A percentile compares a stretch with the other conserved stretches of the same genome.
Evolutionary conservation across 2,329 filamentous ascomycete species (phyloP).

Genomic region (Aspergillus quadrilineatus): DNA sequence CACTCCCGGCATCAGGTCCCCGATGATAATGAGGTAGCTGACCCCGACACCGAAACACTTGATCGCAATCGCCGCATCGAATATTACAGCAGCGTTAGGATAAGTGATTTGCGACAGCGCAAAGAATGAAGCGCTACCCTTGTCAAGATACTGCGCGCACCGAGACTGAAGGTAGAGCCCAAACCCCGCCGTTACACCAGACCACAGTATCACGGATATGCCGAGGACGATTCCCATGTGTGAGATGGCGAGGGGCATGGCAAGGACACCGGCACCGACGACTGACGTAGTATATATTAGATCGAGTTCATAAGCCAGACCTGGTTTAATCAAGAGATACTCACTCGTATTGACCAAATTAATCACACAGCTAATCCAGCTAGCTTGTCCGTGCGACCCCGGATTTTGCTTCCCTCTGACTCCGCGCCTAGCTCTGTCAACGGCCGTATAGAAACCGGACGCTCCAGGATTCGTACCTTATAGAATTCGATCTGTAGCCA

Average conservation of each 20-base stretch:
- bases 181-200: conserved; percentile 82
- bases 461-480: conserved; percentile 27
- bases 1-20: conserved; percentile 95
- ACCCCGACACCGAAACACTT: conserved; percentile 98
- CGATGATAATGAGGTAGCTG: conserved; percentile 98
- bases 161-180: conserved; percentile 91
- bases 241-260: conserved; percentile 92
- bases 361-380: conserved; percentile 86
- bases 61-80: conserved; percentile 92
- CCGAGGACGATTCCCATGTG: conserved; percentile 93
- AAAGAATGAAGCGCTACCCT: conserved; percentile 87
- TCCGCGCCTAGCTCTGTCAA: conserved; percentile 29
- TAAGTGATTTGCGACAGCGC: conserved; percentile 97
- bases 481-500: conserved; percentile 25
- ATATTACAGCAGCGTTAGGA: conserved; percentile 90
- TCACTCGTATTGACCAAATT: conserved; percentile 94
- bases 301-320: background rate
- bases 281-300: conserved; percentile 52
- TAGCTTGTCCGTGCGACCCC: conserved; percentile 70
- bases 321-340: conserved; percentile 16
- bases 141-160: conserved; percentile 89
- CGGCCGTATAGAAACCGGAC: background rate
- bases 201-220: conserved; percentile 83
- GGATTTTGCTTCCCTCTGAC: conserved; percentile 67
- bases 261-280: conserved; percentile 88